These are phyloP conservation scores for Dissoconium aciculare DNA, from an alignment of 2,329 filamentous ascomycete genomes.

Conservation along the genomic window DNA sequence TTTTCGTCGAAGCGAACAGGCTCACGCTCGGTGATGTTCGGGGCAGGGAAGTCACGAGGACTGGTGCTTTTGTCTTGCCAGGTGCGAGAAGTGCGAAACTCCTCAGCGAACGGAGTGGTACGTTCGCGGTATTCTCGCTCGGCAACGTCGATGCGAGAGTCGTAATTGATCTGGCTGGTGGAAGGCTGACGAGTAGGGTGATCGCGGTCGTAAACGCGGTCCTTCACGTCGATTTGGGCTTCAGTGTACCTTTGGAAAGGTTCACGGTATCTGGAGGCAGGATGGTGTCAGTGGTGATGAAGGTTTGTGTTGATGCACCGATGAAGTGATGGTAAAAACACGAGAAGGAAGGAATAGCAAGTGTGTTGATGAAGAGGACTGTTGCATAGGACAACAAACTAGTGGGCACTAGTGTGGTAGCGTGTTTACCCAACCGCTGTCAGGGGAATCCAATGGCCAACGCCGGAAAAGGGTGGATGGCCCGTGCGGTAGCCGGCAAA, in stretches of 20 bases:
- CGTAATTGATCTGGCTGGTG: slow-evolving; percentile 38
- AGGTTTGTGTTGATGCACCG: slow-evolving; percentile 5
- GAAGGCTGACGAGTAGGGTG: slow-evolving; percentile 33
- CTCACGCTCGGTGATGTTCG: slow-evolving; percentile 26
- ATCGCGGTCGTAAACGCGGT: slow-evolving; percentile 31
- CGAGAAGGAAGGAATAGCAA: slow-evolving; percentile 13
- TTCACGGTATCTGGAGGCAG: slow-evolving; percentile 37
- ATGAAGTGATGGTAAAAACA: slow-evolving; percentile 10
- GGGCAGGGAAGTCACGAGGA: slow-evolving; percentile 24
- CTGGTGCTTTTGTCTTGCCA: slow-evolving; percentile 28
- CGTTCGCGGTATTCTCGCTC: slow-evolving; percentile 34
- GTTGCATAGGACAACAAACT: slow-evolving; percentile 17
- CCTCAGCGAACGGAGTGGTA: slow-evolving; percentile 25
- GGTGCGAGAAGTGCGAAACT: slow-evolving; percentile 23
- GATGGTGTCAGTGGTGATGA: slow-evolving; percentile 11
- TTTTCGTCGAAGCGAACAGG: slow-evolving; percentile 26
- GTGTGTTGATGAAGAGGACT: slow-evolving; percentile 2
- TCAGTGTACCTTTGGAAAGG: slow-evolving; percentile 44
- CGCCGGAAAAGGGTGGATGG: slow-evolving; percentile 1
- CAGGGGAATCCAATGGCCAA: slow-evolving; percentile 14
- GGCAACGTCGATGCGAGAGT: slow-evolving; percentile 41
- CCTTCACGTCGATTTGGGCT: slow-evolving; percentile 52
- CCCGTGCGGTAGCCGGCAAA: no score
- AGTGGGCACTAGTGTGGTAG: slow-evolving; percentile 17
- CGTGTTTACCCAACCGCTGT: slow-evolving; percentile 19